These are phyloP conservation scores for Pestalotiopsis sp. DNA, from an alignment of 2,329 filamentous ascomycete species.

Conservation along the genomic window DNA sequence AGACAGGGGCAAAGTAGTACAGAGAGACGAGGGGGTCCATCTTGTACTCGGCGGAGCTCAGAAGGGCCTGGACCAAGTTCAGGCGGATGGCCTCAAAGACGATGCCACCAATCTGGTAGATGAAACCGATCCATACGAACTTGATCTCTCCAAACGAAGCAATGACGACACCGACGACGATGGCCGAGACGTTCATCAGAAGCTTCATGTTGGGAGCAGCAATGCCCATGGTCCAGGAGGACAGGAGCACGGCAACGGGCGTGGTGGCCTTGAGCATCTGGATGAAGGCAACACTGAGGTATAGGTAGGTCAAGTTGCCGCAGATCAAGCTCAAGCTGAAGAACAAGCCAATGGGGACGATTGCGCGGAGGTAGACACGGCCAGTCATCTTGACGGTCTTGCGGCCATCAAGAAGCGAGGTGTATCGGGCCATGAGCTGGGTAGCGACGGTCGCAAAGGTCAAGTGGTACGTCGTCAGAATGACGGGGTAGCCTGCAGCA, in stretches of 20 bases:
- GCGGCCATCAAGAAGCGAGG: slow-evolving; percentile 85
- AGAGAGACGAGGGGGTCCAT: slow-evolving; percentile 89
- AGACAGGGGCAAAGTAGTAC: slow-evolving; percentile 88
- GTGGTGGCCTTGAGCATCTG: slow-evolving; percentile 99
- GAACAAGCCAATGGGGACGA: slow-evolving; percentile 92
- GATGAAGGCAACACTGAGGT: slow-evolving; percentile 94
- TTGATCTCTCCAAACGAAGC: slow-evolving; percentile 95
- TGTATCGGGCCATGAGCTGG: slow-evolving; percentile 88
- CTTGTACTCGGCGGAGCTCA: slow-evolving; percentile 85
- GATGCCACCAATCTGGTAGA: slow-evolving; percentile 79
- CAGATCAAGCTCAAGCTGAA: slow-evolving; percentile 97
- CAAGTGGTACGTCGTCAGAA: slow-evolving; percentile 96
- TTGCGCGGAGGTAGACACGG: slow-evolving; percentile 87
- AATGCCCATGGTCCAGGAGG: slow-evolving; percentile 86
- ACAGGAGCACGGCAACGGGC: slow-evolving; percentile 88
- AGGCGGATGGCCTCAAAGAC: slow-evolving; percentile 81
- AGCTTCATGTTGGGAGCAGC: slow-evolving; percentile 83
- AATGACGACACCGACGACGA: slow-evolving; percentile 92
- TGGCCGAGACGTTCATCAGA: slow-evolving; percentile 90
- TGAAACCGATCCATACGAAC: slow-evolving; percentile 79
- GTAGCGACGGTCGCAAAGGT: slow-evolving; percentile 92
- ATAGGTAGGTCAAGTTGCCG: slow-evolving; percentile 93
- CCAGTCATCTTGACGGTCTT: slow-evolving; percentile 98
- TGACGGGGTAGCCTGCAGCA: slow-evolving; percentile 66
- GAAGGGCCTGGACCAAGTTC: slow-evolving; percentile 81